Evolutionary conservation across 495 filamentous ascomycete species (phyloP).

Genomic region (Penicillium pulvis): DNA sequence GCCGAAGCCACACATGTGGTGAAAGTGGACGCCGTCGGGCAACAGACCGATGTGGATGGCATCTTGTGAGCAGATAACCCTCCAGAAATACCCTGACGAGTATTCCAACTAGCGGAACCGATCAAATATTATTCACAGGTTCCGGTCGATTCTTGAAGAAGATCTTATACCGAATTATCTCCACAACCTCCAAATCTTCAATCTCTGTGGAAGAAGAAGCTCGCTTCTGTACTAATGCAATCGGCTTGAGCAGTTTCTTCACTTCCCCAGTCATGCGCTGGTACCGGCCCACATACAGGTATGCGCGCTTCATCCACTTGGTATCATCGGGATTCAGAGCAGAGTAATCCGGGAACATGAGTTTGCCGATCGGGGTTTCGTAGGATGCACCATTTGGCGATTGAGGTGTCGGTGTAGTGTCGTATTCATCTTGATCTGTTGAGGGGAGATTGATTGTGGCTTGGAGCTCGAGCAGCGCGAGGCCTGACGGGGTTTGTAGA

Average conservation of each 20-base stretch:
- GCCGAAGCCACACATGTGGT: background rate
- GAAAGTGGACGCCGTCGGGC: background rate
- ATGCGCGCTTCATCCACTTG: conserved; percentile 85
- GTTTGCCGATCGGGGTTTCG: conserved; percentile 65
- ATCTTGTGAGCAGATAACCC: background rate
- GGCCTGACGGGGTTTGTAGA: conserved; percentile 76
- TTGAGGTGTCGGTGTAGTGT: conserved; percentile 12
- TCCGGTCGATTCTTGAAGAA: conserved; percentile 86
- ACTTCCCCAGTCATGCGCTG: conserved; percentile 90
- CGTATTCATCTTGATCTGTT: conserved; percentile 23
- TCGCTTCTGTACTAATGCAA: conserved; percentile 66
- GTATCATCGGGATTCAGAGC: conserved; percentile 49
- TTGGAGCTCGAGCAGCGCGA: conserved; percentile 87
- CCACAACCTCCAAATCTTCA: conserved; percentile 70
- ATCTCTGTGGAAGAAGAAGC: conserved; percentile 10
- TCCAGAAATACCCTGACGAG: background rate
- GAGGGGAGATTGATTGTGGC: conserved; percentile 72
- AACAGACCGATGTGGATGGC: background rate
- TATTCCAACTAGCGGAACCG: background rate
- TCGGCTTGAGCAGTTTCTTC: conserved; percentile 74
- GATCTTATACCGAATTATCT: conserved; percentile 87
- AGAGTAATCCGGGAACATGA: conserved; percentile 78
- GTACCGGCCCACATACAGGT: conserved; percentile 85
- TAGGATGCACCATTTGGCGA: conserved; percentile 18
- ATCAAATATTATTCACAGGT: conserved; percentile 62